Conservation (phyloP, 345 rosid species). For the Combretum micranthum region DNA sequence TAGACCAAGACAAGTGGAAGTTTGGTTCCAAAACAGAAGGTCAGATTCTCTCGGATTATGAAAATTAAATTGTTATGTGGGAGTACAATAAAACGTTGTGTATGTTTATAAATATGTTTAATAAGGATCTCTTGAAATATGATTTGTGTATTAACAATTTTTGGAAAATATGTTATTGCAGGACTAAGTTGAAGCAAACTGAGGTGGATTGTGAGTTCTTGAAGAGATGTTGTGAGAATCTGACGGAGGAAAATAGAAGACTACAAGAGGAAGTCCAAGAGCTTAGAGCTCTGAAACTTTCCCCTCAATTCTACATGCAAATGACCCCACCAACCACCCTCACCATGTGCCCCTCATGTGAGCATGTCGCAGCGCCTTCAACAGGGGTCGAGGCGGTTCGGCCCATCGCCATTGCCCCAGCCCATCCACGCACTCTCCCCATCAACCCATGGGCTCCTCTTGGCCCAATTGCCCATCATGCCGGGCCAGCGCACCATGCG, state of each 20-base stretch:
- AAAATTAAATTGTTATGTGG: too few species aligned
- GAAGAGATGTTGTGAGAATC: slow-evolving; percentile 91
- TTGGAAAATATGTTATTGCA: slow-evolving; percentile 11
- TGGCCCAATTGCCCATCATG: too few species aligned
- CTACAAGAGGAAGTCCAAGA: slow-evolving; percentile 90
- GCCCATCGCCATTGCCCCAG: background rate
- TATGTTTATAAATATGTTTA: too few species aligned
- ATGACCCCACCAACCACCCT: slow-evolving; percentile 97
- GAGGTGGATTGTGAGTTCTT: slow-evolving; percentile 97
- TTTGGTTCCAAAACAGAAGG: slow-evolving; percentile 98
- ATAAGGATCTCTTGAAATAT: too few species aligned
- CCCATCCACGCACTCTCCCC: slow-evolving; percentile 32
- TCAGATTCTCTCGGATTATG: slow-evolving; percentile 22
- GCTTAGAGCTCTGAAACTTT: slow-evolving; percentile 85
- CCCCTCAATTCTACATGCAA: slow-evolving; percentile 97
- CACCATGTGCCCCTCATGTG: slow-evolving; percentile 99
- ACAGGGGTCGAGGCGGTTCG: background rate
- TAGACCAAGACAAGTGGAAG: slow-evolving; percentile 90
- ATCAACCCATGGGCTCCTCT: slow-evolving; percentile 43
- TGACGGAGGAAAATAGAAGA: slow-evolving; percentile 93
- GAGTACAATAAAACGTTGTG: too few species aligned
- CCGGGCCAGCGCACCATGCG: too few species aligned
- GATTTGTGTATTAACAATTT: too few species aligned
- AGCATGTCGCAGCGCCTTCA: slow-evolving; percentile 73
- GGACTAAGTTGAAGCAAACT: slow-evolving; percentile 96